Evolutionary conservation across 2,329 filamentous ascomycete species (phyloP), one percentile per base, ranked within the genome.

Genomic region (Colletotrichum eleusines): DNA sequence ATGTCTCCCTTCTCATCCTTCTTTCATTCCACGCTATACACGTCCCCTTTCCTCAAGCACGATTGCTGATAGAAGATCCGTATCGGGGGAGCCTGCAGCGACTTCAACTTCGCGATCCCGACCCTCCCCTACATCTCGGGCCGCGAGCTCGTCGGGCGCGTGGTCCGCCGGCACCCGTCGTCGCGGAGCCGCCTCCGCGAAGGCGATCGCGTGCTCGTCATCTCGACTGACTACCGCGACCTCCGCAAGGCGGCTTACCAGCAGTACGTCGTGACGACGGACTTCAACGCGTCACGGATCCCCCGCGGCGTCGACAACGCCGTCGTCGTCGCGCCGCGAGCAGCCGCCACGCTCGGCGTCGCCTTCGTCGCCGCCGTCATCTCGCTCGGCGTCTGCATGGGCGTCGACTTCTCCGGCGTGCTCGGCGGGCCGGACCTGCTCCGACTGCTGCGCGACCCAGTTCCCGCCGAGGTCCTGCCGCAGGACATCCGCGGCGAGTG

Each of bases 161-260:
- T 94, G 5, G 85, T 91, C 8, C 59, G 54, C 12, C 68, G 68
- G 11, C 40, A 54, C 2, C 20, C n/a, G 5, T 16, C 28, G 5
- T 63, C 64, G 4, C 81, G 84, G 73, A 63, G 81, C 77, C 40
- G 76, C 78, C 64, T 92, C 28, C 83, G 83, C 62, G 77, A 82
- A 11, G 88, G 89, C 35, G 90, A 92, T 73, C 81, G 85, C 80
- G 84, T 86, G 12, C 85, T 92, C 42, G 88, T 88, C n/a, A 89
- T 92, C 18, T 92, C 91, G 0, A 94, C 91, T 38, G 91, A 94
- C 80, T 94, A 94, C 76, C 87, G 91, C 20, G 91, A 94, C 75
- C 84, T 89, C 26, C 86, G 91, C 42, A 94, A 94, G 78, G 90
- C 90, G 1, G 89, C 90, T 1, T 94, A 90, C 76, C 91, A 94